Percentiles rank a stretch among this genome's conserved stretches.
Evolutionary conservation across 1,139 yeast species (phyloP).

Genomic region (Zhuliangozyma blackwelliae): DNA sequence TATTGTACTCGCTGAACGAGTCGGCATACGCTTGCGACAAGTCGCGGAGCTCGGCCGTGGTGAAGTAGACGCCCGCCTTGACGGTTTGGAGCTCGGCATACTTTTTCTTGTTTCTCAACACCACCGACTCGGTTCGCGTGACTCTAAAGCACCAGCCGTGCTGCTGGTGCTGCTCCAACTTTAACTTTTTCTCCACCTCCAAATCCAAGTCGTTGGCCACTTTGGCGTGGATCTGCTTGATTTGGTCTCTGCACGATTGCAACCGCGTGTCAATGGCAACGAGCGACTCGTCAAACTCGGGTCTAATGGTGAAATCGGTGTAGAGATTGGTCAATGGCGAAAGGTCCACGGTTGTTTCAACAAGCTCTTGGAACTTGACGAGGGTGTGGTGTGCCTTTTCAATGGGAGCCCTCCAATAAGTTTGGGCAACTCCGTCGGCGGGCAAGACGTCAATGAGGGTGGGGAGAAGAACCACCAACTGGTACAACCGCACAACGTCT

Average conservation of each 20-base stretch:
- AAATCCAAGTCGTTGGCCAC: slow-evolving; percentile 73
- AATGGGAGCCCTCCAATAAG: slow-evolving; percentile 59
- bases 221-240: slow-evolving; percentile 55
- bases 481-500: slow-evolving; percentile 88
- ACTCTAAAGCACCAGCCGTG: slow-evolving; percentile 95
- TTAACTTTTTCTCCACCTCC: slow-evolving; percentile 83
- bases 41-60: slow-evolving; percentile 60
- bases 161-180: slow-evolving; percentile 77
- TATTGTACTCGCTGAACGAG: slow-evolving; percentile 62
- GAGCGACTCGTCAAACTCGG: slow-evolving; percentile 82
- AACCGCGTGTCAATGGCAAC: slow-evolving; percentile 56
- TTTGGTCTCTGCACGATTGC: slow-evolving; percentile 50
- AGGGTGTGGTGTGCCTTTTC: slow-evolving; percentile 47
- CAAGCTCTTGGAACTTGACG: slow-evolving; percentile 71
- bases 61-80: slow-evolving; percentile 91
- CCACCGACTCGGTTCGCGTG: slow-evolving; percentile 83
- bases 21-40: slow-evolving; percentile 57
- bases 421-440: slow-evolving; percentile 32
- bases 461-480: slow-evolving; percentile 68
- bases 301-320: slow-evolving; percentile 76
- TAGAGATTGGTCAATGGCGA: slow-evolving; percentile 58
- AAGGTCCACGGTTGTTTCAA: slow-evolving; percentile 88
- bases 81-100: slow-evolving; percentile 84
- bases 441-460: slow-evolving; percentile 46
- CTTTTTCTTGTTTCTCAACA: slow-evolving; percentile 57